Base-by-base conservation (phyloP, 331 rosid genomes). In the Cydonia oblonga region DNA sequence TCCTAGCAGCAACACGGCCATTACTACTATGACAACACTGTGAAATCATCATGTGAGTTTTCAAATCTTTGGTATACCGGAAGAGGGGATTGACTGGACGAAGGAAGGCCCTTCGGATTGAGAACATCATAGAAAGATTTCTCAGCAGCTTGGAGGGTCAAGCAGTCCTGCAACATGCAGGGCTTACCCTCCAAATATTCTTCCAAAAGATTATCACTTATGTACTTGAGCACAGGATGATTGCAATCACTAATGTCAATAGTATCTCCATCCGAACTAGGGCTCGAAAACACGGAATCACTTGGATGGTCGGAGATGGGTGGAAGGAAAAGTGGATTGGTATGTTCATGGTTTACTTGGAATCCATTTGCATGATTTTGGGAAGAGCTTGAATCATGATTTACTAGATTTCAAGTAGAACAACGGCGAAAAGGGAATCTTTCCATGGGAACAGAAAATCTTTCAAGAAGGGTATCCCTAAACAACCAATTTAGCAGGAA, bases 121-220 rank as follows among this genome's bases (percentile, higher is more conserved):
- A 93, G 76, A 14, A 69, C 92, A 70, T 89, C 96, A 30, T 80
- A 90, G 76, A 93, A 90, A 1, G 90, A 87, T 80, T 87, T 93
- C 40, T 93, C 98, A 38, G 96, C 97, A 73, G 88, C 90, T 78
- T 89, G 96, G 70, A 89, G 96, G 7, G 86, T 86, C 79, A 87
- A 80, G 73, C 87, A 82, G 72, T 93, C 90, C 15, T 83, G 85
- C 70, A 87, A 81, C 87, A 84, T 87, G 56, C 88, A 87, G 35
- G 93, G 84, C 38, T 87, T 84, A 2, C 75, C 68, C 77, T 87
- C 87, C 64, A 86, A 66, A 22, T 76, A 78, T 51, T 79, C 83
- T 64, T 89, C 96, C 90, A 93, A 83, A 42, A 93, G 96, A 74
- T 88, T 81, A 75, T 89, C 96, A 15, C 79, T 81, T 63, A 93